Base-by-base conservation (phyloP, 1,284 basidiomycete genomes). In the Coniophora puteana region DNA sequence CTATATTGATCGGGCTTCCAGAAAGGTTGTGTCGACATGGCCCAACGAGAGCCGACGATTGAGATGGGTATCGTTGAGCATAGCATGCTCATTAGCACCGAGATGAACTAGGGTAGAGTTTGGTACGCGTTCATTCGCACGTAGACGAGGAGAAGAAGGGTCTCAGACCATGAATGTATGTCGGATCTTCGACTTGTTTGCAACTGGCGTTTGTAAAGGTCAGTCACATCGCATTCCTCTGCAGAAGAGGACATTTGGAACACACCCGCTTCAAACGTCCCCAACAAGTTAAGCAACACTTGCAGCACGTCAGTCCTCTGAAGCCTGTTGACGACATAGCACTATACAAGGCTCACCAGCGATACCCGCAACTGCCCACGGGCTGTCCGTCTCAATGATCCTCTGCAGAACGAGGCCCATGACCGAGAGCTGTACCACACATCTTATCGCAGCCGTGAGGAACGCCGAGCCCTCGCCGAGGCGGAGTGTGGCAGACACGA, bases 1-100 rank as follows among this genome's bases (percentile, higher is more conserved):
- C 88, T 83, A 51, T 83, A 92, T 60, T 89, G 82, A 30, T 82
- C 80, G 0, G 89, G 87, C 32, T 69, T 75, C 89, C 89, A 91
- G 59, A 92, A 90, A 1, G 85, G 86, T 0, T 74, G 58, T 11
- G 86, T 71, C 0, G 71, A 70, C 84, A 93, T 91, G 3, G 88
- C 85, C 54, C 76, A 91, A n/a, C 74, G 71, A 0, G 77, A 72
- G 0, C 89, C 90, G 18, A 91, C 65, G 40, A 91, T 75, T 1
- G 89, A 84, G 25, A 90, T 80, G 0, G 90, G 89, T 30, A 91
- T 80, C 0, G 88, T 89, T 0, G 85, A 87, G 8, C 72, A 72
- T 8, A 88, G 47, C 78, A 92, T 83, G 0, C 78, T 78, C 3
- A 79, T 44, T 2, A 92, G 65, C 6, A 90, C 78, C 2, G 76